Conservation (phyloP, 75 land plant genomes). For the Sequoia sempervirens region DNA sequence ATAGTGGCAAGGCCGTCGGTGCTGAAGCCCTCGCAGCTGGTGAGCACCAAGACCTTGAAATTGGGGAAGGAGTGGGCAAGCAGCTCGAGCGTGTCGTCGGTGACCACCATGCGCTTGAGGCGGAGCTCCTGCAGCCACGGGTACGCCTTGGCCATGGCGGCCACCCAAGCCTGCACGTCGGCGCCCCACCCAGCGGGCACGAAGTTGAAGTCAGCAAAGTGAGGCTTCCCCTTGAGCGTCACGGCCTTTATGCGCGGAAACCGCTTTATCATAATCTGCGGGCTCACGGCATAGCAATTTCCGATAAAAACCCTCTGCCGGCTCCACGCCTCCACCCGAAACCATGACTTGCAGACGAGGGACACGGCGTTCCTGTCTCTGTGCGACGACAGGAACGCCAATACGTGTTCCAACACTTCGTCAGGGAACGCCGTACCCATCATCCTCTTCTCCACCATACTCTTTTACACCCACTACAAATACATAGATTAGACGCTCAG, state of each 20-base stretch:
- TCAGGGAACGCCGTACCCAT: constrained; percentile 58
- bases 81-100: constrained; percentile 64
- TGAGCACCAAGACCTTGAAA: constrained; percentile 52
- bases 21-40: constrained; percentile 76
- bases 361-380: constrained; percentile 78
- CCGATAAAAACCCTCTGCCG: constrained; percentile 68
- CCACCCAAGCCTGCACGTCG: constrained; percentile 59
- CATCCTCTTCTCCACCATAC: constrained; percentile 10
- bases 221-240: constrained; percentile 79
- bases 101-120: constrained; percentile 77
- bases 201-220: constrained; percentile 81
- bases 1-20: constrained; percentile 75
- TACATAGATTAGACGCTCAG: not conserved
- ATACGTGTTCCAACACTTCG: constrained; percentile 79
- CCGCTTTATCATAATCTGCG: constrained; percentile 32
- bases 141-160: constrained; percentile 46
- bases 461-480: not conserved
- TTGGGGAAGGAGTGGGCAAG: constrained; percentile 57
- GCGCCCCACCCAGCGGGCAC: constrained; percentile 89
- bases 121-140: constrained; percentile 73
- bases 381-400: constrained; percentile 50
- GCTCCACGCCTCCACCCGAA: constrained; percentile 57
- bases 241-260: constrained; percentile 66
- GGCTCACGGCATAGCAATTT: constrained; percentile 84
- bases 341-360: constrained; percentile 85